Evolutionary conservation across 2,329 filamentous ascomycete genomes (phyloP).

Genomic region (Penicillium sp.): DNA sequence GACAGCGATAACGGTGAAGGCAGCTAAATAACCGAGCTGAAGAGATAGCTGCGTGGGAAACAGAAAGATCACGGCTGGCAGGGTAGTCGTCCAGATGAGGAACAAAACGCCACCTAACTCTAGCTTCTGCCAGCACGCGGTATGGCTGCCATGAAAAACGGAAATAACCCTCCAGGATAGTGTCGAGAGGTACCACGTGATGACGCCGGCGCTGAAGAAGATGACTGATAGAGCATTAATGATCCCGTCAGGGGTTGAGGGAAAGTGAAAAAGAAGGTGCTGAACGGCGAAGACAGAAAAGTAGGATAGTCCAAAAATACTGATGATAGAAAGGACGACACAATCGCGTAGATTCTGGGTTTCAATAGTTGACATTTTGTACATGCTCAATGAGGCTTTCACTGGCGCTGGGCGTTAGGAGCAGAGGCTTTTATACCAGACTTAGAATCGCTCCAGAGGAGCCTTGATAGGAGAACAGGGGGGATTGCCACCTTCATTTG

Average conservation of each 20-base stretch:
- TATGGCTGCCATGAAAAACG: slow-evolving; percentile 2
- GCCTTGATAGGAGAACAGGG: too few relatives aligned
- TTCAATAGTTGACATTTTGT: background rate
- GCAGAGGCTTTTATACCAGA: background rate
- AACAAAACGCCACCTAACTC: slow-evolving; percentile 5
- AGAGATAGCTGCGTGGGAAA: background rate
- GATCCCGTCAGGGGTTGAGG: background rate
- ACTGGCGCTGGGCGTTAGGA: background rate
- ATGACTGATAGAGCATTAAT: background rate
- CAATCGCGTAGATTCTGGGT: background rate
- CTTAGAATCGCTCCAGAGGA: background rate
- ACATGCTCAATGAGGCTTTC: too few relatives aligned
- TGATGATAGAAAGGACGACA: background rate
- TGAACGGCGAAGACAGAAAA: slow-evolving; percentile 1
- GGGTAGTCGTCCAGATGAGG: slow-evolving; percentile 6
- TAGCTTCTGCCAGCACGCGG: slow-evolving; percentile 7
- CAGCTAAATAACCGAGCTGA: slow-evolving; percentile 2
- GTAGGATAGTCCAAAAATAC: background rate
- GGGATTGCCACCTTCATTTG: too few relatives aligned
- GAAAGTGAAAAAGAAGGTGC: background rate
- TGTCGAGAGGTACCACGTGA: background rate
- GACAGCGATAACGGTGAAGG: background rate
- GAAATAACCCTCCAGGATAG: background rate
- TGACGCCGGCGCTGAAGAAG: background rate
- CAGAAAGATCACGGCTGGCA: slow-evolving; percentile 4